Base-by-base conservation (phyloP, 768 basidiomycete genomes). In the button mushroom (Agaricus bisporus) region DNA sequence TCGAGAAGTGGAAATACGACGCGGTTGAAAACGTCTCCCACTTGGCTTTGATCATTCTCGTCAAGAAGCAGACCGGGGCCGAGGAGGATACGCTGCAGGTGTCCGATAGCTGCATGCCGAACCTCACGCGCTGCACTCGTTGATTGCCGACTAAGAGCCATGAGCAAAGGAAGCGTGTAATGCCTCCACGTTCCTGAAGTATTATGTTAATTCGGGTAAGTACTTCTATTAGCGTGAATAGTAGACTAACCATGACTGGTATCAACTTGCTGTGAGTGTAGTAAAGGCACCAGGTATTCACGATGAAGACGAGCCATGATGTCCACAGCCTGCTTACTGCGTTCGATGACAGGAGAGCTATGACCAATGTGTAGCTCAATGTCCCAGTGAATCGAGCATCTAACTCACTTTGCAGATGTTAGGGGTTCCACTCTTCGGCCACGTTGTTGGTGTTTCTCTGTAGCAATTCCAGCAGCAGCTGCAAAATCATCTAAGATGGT, bases 1-100 rank as follows among this genome's bases (percentile, higher is more conserved):
- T 98, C 94, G 28, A 98, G 68, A 38, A 98, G 79, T 4, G 94
- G 95, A 70, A 97, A 97, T 37, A 98, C 71, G 51, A 95, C 85
- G 35, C 82, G 78, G 65, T 91, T 88, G 73, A 98, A 97, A 18
- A 95, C 78, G 55, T 91, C 86, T 56, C 88, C 83, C 32, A 93
- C 79, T 61, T 89, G 81, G 1, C 57, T 65, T 22, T 81, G 78
- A 52, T 85, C 78, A 22, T 78, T 72, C 28, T 80, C 77, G 52
- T 82, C 78, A 20, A 84, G 73, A 8, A 78, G 64, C 47, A 91
- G 68, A 48, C 88, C 81, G 9, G 88, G 86, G 2, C 91, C 88
- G 26, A 95, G 77, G 22, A 98, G 73, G 44, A 91, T 77, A 9
- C 95, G 86, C 61, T 97, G 92, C 6, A 97, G 75, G 61, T 90